Conservation (phyloP, 2,329 filamentous ascomycete genomes). For the Aspergillus ibericus region DNA sequence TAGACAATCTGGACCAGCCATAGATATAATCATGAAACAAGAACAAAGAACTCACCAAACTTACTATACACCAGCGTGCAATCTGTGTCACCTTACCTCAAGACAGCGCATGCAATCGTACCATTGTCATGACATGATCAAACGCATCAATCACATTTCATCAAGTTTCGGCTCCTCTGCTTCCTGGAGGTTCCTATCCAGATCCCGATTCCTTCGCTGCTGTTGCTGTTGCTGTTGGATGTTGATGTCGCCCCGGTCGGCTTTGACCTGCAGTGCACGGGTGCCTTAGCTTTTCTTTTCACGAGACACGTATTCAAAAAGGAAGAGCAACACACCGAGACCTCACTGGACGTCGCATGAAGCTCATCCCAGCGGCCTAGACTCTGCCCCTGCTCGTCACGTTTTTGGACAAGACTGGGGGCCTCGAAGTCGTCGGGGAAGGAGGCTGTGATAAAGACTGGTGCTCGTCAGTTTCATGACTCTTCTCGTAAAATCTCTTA, state of each 20-base stretch:
- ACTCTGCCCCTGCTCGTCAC: background rate
- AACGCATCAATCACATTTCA: constrained; percentile 12
- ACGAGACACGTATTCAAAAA: no score
- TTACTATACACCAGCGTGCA: background rate
- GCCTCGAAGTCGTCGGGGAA: constrained; percentile 15
- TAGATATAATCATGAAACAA: background rate
- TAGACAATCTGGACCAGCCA: background rate
- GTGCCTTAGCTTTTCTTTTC: background rate
- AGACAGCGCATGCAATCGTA: background rate
- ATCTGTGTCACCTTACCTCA: background rate
- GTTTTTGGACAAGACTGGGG: constrained; percentile 9
- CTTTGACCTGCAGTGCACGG: constrained; percentile 11
- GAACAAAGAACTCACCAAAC: background rate
- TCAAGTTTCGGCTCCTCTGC: constrained; percentile 10
- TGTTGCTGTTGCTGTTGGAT: background rate
- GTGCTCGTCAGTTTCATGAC: background rate
- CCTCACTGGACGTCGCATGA: constrained; percentile 16
- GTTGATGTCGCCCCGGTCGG: constrained; percentile 16
- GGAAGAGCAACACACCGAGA: constrained; percentile 1
- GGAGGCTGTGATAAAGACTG: constrained; percentile 14
- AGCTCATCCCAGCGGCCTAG: constrained; percentile 12
- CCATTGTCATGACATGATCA: background rate
- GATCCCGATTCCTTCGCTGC: constrained; percentile 3
- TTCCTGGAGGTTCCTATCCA: constrained; percentile 8
- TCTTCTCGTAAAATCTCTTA: background rate